A percentile compares a stretch with the other conserved stretches of the same genome.
phyloP scores from a whole-genome alignment of 345 rosid species.

The Fremontodendron californicum region DNA sequence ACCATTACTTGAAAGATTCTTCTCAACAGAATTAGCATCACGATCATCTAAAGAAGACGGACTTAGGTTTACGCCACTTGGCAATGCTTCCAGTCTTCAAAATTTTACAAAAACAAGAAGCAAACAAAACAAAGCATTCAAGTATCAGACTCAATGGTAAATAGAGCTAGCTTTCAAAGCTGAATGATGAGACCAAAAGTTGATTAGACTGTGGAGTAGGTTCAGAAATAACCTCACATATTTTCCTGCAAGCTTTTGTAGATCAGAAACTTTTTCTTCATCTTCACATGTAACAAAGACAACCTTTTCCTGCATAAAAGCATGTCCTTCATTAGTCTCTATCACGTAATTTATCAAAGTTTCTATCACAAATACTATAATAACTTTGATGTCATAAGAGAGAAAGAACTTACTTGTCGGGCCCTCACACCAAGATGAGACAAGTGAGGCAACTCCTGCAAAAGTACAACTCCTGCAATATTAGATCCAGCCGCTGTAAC shows the following conservation, averaged over 20 bases:
- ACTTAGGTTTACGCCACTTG: constrained; percentile 51
- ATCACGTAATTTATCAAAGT: constrained; percentile 11
- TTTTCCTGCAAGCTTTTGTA: constrained; percentile 63
- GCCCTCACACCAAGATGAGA: constrained; percentile 99
- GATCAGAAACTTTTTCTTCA: constrained; percentile 58
- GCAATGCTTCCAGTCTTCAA: constrained; percentile 77
- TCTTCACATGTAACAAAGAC: constrained; percentile 95
- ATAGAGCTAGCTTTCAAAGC: not conserved
- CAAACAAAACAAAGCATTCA: constrained; percentile 13
- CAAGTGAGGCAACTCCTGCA: constrained; percentile 95
- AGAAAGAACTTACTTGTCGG: constrained; percentile 64
- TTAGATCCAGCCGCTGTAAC: constrained; percentile 72
- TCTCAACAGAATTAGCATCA: constrained; percentile 12
- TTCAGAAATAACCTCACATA: constrained; percentile 54
- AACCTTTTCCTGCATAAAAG: constrained; percentile 70
- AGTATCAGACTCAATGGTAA: not conserved
- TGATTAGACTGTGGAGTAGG: constrained; percentile 4
- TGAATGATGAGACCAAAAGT: constrained; percentile 2
- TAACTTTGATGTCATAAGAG: constrained; percentile 8
- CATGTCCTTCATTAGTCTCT: constrained; percentile 1
- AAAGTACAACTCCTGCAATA: constrained; percentile 77
- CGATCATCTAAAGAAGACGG: constrained; percentile 36
- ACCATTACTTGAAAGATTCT: constrained; percentile 31
- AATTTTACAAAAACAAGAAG: constrained; percentile 5
- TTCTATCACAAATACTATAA: not conserved